Evolutionary conservation across 345 rosid genomes (phyloP).

Genomic region (Bruguiera sexangula): DNA sequence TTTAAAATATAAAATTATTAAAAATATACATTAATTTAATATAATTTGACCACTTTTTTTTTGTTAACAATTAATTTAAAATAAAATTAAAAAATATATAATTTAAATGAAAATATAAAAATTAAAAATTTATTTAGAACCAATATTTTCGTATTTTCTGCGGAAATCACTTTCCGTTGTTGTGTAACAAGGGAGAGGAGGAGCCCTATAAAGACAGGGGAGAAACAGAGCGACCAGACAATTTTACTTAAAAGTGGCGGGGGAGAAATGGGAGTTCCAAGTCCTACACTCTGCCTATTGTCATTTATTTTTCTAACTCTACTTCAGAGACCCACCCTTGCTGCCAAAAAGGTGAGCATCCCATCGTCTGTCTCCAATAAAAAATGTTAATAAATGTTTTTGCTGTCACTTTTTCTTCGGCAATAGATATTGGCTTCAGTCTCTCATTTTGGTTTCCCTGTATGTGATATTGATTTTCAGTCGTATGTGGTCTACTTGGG

Average conservation of each 20-base stretch:
- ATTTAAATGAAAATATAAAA: too few species aligned
- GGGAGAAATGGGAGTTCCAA: neutral
- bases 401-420: neutral
- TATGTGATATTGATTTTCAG: neutral
- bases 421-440: neutral
- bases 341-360: conserved; percentile 47
- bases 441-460: neutral
- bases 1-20: too few species aligned
- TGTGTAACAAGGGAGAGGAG: neutral
- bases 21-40: too few species aligned
- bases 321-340: conserved; percentile 30
- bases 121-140: too few species aligned
- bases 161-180: neutral
- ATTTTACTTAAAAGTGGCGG: neutral
- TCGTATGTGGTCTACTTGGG: neutral
- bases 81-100: too few species aligned
- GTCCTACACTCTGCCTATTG: conserved; percentile 14
- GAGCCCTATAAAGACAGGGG: neutral
- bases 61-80: too few species aligned
- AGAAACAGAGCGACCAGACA: neutral
- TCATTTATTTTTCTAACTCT: conserved; percentile 25
- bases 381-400: too few species aligned
- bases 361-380: neutral
- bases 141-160: too few species aligned
- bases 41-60: too few species aligned